Base-by-base conservation (phyloP, 169 alveolate genomes). In the Cryptosporidium baileyi region DNA sequence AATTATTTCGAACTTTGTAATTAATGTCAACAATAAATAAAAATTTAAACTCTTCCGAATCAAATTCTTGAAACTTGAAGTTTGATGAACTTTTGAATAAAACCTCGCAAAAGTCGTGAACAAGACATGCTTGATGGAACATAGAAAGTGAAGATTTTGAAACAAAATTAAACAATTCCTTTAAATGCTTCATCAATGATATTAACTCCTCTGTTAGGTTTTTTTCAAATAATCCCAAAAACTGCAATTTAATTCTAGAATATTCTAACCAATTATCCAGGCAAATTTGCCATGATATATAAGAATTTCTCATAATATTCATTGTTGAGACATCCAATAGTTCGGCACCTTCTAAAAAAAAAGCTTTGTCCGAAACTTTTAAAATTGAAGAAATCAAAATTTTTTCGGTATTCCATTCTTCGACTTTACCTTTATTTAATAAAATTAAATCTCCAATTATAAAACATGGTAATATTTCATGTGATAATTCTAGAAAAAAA, bases 391-490 rank as follows among this genome's bases (percentile, higher is more conserved):
- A 74, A 22, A 74, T 57, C 40, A 74, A 74, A 32, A 74, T 38
- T 74, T 51, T 74, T 51, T 74, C 85, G 19, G 85, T 74, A 54
- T 30, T 74, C 85, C 85, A 74, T 22, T 26, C 41, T 47, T 63
- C 11, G 6, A 2, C 9, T 36, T 13, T 26, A 38, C 19, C 28
- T 38, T 26, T 43, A 44, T 47, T 32, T 3, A 51, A 17, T 45
- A 51, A 45, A 1, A 74, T 30, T 32, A 74, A 74, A 38, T 74
- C 85, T 4, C 85, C 67, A 54, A 74, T 40, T 6, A 74, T 40
- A 74, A 74, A 74, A 24, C 36, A 74, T 7, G 85, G 85, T 9
- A 74, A 32, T 22, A 74, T 51, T 15, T 38, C 54, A 38, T 74
- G 85, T 52, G 43, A 51, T 11, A 74, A 34, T 19, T 32, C 22